Evolutionary conservation across 2,329 filamentous ascomycete species (phyloP), one percentile per base, ranked within the genome.

Genomic region (Nectriaceae sp.): DNA sequence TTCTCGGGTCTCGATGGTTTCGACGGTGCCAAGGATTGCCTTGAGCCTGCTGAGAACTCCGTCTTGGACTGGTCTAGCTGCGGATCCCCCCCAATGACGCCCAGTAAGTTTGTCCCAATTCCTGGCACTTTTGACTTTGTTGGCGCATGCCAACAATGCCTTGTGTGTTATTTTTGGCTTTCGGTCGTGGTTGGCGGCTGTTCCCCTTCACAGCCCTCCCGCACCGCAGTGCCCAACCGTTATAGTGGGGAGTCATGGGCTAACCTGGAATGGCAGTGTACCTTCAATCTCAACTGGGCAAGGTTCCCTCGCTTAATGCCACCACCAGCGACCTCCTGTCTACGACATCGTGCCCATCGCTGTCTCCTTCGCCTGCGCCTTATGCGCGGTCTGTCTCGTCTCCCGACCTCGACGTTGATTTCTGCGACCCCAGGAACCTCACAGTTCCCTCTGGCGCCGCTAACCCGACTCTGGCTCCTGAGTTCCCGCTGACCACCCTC

Each of bases 351-450:
- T 39, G 37, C 37, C 89, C 90, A 58, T 94, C 90, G 50, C 83
- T 94, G 55, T 95, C 90, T 21, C 90, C 91, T 18, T 96, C 90
- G 24, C 90, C 91, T 16, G 88, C 89, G 40, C 89, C 90, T 22
- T 85, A 89, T 56, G 85, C 89, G 59, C 77, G 81, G 61, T 84
- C 88, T 47, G 75, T 86, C 66, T 75, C 80, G 39, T 84, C 84
- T 5, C 60, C 56, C 2, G 87, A 90, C 64, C 77, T 81, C 58
- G 87, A 90, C 68, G 80, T 90, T 59, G 87, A 90, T 72, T 95
- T 94, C 69, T 96, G 93, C 71, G 92, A 97, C 66, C 92, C 93
- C 26, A 86, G 92, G 65, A 90, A 96, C 66, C 75, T 97, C 55
- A 96, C 89, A 18, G 89, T 96, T 15, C 78, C 74, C 21, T 79